Evolutionary conservation across 257 asterid species (phyloP).

Genomic region (Parsonsia alboflavescens): DNA sequence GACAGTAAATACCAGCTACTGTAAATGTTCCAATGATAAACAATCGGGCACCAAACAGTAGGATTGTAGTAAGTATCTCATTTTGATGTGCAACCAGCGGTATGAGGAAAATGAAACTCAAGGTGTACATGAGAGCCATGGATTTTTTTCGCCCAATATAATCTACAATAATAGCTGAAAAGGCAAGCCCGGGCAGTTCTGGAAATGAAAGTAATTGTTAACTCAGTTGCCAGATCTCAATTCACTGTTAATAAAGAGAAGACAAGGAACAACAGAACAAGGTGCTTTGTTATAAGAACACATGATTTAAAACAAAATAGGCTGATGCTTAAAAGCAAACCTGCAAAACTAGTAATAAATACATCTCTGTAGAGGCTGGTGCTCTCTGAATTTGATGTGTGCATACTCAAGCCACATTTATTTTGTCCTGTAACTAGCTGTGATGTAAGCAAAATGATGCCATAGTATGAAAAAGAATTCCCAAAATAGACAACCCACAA

Average conservation of each 20-base stretch:
- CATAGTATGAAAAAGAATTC: slow-evolving; percentile 60
- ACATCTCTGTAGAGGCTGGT: slow-evolving; percentile 53
- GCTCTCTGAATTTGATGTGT: slow-evolving; percentile 16
- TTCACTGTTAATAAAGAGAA: not conserved
- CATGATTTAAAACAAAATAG: not conserved
- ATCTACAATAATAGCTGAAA: slow-evolving; percentile 61
- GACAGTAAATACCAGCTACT: slow-evolving; percentile 49
- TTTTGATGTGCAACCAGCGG: slow-evolving; percentile 48
- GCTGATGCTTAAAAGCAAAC: slow-evolving; percentile 26
- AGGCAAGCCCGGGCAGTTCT: slow-evolving; percentile 73
- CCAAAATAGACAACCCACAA: slow-evolving; percentile 63
- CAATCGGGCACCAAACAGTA: slow-evolving; percentile 68
- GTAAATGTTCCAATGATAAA: slow-evolving; percentile 50
- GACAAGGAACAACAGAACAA: not conserved
- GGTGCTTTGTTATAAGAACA: not conserved
- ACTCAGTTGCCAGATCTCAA: not conserved
- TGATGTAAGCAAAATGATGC: slow-evolving; percentile 70
- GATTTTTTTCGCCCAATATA: slow-evolving; percentile 61
- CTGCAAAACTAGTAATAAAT: slow-evolving; percentile 67
- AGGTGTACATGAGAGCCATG: slow-evolving; percentile 47
- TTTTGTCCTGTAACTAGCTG: slow-evolving; percentile 56
- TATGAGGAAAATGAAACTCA: slow-evolving; percentile 39
- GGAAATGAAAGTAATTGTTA: slow-evolving; percentile 22
- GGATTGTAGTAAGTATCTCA: slow-evolving; percentile 41
- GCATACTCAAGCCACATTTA: slow-evolving; percentile 32